Conservation (phyloP, 176 grass and related monocot species). For the Oryza brachyantha region DNA sequence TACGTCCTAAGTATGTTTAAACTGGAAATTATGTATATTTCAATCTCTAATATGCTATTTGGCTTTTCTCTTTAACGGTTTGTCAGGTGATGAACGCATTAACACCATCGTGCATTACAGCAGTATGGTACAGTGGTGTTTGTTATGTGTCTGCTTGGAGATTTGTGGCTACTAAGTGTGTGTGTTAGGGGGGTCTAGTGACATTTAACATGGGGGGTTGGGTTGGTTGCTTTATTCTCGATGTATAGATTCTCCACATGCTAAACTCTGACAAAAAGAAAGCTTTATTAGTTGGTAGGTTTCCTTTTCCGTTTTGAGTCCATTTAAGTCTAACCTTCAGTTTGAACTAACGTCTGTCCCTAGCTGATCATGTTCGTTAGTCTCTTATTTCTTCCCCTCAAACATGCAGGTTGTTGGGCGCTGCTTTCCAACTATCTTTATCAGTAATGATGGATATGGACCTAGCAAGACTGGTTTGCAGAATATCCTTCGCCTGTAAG, state of each 20-base stretch:
- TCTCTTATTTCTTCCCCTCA: slow-evolving; percentile 13
- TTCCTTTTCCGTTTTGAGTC: background rate
- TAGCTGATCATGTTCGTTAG: background rate
- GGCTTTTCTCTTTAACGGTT: background rate
- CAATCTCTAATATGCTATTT: background rate
- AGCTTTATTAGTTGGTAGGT: background rate
- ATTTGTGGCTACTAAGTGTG: slow-evolving; percentile 13
- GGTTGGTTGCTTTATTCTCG: background rate
- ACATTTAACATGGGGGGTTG: slow-evolving; percentile 4
- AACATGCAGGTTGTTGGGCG: slow-evolving; percentile 23
- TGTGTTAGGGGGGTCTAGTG: too few relatives aligned
- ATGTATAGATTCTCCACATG: slow-evolving; percentile 20
- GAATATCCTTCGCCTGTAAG: slow-evolving; percentile 46
- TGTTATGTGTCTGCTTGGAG: slow-evolving; percentile 3
- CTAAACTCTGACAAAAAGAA: background rate
- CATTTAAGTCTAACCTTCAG: background rate
- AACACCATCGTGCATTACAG: slow-evolving; percentile 7
- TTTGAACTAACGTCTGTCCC: slow-evolving; percentile 13
- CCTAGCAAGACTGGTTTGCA: slow-evolving; percentile 1
- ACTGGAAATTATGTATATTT: slow-evolving; percentile 6
- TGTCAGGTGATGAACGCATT: background rate
- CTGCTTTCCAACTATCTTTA: slow-evolving; percentile 42
- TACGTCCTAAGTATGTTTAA: background rate
- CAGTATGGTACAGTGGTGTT: background rate
- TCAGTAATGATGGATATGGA: slow-evolving; percentile 19